phyloP scores from a whole-genome alignment of 1,284 basidiomycete genomes.

The Pterula multifida region DNA sequence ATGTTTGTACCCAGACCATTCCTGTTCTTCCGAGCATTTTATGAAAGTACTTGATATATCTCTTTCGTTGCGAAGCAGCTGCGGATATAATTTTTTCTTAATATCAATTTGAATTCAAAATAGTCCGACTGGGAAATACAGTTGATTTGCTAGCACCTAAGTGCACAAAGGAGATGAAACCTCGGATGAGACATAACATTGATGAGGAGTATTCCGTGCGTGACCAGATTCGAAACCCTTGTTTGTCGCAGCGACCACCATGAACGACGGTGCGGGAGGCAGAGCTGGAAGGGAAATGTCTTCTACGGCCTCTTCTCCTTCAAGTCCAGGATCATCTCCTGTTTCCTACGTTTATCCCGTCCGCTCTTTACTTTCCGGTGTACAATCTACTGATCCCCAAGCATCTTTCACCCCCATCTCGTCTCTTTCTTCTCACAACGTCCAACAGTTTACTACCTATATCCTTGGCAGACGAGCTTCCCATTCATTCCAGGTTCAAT shows the following conservation, averaged over 20 bases:
- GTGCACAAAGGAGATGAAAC: too few species aligned
- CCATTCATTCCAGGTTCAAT: not conserved
- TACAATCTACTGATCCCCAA: slow-evolving; percentile 5
- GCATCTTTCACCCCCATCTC: not conserved
- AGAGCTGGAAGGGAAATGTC: not conserved
- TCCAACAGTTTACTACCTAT: not conserved
- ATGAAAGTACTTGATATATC: too few species aligned
- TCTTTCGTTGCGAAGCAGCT: too few species aligned
- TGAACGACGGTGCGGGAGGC: not conserved
- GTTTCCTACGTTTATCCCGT: slow-evolving; percentile 11
- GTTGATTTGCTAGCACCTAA: too few species aligned
- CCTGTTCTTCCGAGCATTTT: too few species aligned
- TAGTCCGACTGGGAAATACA: too few species aligned
- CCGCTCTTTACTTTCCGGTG: slow-evolving; percentile 10
- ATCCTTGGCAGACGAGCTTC: not conserved
- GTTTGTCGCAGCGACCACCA: not conserved
- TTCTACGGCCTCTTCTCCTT: not conserved
- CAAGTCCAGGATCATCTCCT: not conserved
- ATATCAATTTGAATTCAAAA: too few species aligned
- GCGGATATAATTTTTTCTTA: too few species aligned
- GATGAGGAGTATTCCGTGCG: too few species aligned
- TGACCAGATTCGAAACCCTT: too few species aligned
- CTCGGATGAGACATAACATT: too few species aligned
- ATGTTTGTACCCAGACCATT: too few species aligned
- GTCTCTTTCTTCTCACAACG: not conserved